Evolutionary conservation across 352 stramenopile genomes (phyloP).

Genomic region (Phytophthora cactorum): DNA sequence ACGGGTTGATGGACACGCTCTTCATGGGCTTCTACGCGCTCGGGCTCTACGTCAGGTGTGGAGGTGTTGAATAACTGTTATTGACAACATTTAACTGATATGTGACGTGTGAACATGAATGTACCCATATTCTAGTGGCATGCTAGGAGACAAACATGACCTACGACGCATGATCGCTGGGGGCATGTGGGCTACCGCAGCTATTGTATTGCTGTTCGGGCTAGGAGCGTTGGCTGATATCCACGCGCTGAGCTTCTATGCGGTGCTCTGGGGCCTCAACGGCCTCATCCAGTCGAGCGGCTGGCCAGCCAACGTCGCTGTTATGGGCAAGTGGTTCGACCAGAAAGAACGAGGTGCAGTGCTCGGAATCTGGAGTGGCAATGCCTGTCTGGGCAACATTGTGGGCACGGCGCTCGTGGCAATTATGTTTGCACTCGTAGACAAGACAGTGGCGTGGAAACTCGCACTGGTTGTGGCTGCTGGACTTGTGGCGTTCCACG

Average conservation of each 20-base stretch:
- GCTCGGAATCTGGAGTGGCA: slow-evolving; percentile 96
- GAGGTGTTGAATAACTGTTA: slow-evolving; percentile 1
- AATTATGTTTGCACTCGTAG: slow-evolving; percentile 79
- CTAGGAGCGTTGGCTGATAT: slow-evolving; percentile 64
- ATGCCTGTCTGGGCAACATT: slow-evolving; percentile 97
- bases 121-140: slow-evolving; percentile 42
- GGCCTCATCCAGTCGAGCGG: slow-evolving; percentile 85
- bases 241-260: slow-evolving; percentile 76
- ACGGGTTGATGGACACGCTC: slow-evolving; percentile 79
- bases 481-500: slow-evolving; percentile 86
- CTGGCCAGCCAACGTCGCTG: slow-evolving; percentile 75
- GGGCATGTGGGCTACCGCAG: slow-evolving; percentile 74
- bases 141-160: slow-evolving; percentile 76
- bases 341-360: slow-evolving; percentile 80
- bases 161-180: slow-evolving; percentile 70
- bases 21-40: slow-evolving; percentile 84
- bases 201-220: slow-evolving; percentile 67
- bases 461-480: slow-evolving; percentile 90
- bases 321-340: slow-evolving; percentile 95
- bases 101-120: slow-evolving; percentile 19
- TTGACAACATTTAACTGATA: slow-evolving; percentile 8
- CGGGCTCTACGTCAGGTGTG: slow-evolving; percentile 72
- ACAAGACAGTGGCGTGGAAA: slow-evolving; percentile 88
- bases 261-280: slow-evolving; percentile 74
- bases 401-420: slow-evolving; percentile 89